phyloP scores from a whole-genome alignment of 768 basidiomycete species.

The Trametes coccinea region DNA sequence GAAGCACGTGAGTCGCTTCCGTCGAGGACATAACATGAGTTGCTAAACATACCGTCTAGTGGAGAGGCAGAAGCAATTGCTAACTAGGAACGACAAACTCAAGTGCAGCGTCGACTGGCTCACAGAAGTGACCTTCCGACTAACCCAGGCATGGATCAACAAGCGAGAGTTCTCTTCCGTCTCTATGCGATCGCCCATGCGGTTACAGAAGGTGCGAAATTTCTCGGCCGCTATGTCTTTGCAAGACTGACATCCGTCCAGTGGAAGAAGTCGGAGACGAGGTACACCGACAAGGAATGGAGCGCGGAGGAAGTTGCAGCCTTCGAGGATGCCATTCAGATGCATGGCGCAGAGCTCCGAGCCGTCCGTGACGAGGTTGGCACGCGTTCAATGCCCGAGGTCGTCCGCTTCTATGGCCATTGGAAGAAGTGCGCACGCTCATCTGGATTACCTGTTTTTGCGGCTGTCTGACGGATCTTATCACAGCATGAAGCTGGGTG shows the following conservation, averaged over 20 bases:
- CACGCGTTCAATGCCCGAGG: slow-evolving; percentile 68
- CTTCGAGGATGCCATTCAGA: slow-evolving; percentile 73
- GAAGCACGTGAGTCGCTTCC: slow-evolving; percentile 14
- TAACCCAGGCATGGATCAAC: slow-evolving; percentile 66
- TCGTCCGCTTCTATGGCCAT: slow-evolving; percentile 80
- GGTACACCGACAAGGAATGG: slow-evolving; percentile 74
- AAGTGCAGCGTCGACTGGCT: slow-evolving; percentile 76
- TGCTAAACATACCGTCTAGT: slow-evolving; percentile 42
- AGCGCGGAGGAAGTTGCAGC: slow-evolving; percentile 63
- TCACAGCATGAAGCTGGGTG: slow-evolving; percentile 61
- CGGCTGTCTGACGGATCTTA: slow-evolving; percentile 11
- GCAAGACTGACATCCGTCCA: slow-evolving; percentile 31
- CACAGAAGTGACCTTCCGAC: slow-evolving; percentile 70
- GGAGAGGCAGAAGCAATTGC: slow-evolving; percentile 60
- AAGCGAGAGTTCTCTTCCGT: slow-evolving; percentile 60
- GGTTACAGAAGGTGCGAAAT: slow-evolving; percentile 60
- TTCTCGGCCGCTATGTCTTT: not conserved
- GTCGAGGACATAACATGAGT: no score
- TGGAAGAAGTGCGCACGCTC: slow-evolving; percentile 76
- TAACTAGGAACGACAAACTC: slow-evolving; percentile 55
- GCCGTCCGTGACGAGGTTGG: slow-evolving; percentile 74
- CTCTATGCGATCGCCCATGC: slow-evolving; percentile 58
- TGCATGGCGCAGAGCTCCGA: slow-evolving; percentile 80
- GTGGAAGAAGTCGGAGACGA: slow-evolving; percentile 74
- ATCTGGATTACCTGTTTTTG: not conserved